Conservation (phyloP, 371 early-diverging fungal genomes). For the Apophysomyces ossiformis region DNA sequence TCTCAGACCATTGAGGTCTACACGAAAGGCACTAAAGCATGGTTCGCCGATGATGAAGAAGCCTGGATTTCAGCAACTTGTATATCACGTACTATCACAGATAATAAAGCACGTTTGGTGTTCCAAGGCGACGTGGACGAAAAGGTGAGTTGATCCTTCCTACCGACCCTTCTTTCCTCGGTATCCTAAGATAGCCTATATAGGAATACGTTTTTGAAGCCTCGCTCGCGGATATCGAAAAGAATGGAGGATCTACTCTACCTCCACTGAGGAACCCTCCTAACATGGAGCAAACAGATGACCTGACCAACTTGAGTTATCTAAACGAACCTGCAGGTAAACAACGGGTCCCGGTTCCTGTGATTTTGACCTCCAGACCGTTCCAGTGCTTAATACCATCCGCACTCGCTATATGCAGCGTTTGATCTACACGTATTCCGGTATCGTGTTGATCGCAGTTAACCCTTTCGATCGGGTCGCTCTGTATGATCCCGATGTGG, state of each 20-base stretch:
- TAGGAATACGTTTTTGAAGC: slow-evolving; percentile 73
- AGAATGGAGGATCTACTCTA: slow-evolving; percentile 63
- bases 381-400: slow-evolving; percentile 81
- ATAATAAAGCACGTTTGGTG: slow-evolving; percentile 61
- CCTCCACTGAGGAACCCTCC: slow-evolving; percentile 93
- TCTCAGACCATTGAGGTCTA: slow-evolving; percentile 64
- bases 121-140: slow-evolving; percentile 66
- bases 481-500: slow-evolving; percentile 84
- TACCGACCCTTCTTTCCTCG: too few species aligned
- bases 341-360: slow-evolving; percentile 7
- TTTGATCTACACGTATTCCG: slow-evolving; percentile 98
- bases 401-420: slow-evolving; percentile 80
- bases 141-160: slow-evolving; percentile 33
- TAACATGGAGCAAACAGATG: slow-evolving; percentile 84
- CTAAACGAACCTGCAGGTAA: slow-evolving; percentile 87
- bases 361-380: neutral
- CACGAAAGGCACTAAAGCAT: slow-evolving; percentile 78
- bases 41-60: slow-evolving; percentile 86
- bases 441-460: slow-evolving; percentile 95
- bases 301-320: slow-evolving; percentile 86
- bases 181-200: neutral
- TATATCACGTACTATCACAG: slow-evolving; percentile 52
- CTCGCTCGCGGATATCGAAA: slow-evolving; percentile 69
- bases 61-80: slow-evolving; percentile 87
- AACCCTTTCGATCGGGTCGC: slow-evolving; percentile 93